Evolutionary conservation across 2,329 filamentous ascomycete genomes (phyloP), one percentile per base, ranked within the genome.

Genomic region (Saccharata proteae): DNA sequence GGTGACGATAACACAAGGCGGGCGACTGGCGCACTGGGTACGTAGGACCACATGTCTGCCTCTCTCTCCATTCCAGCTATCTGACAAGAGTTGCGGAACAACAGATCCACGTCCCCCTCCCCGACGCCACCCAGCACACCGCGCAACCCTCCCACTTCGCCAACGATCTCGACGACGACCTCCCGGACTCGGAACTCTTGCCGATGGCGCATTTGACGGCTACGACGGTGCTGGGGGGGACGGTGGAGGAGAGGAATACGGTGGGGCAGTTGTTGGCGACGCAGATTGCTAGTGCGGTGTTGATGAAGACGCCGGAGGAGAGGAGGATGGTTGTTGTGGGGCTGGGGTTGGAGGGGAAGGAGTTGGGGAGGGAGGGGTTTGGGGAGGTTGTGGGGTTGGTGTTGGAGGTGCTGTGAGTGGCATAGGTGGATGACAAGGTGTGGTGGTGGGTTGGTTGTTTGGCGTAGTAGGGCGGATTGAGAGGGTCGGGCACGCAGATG

Each of bases 11-110:
- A 82, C 81, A 0, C 90, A 96, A 59, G 72, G 78, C 38, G 88
- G 86, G 5, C 72, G 78, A 37, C 61, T 96, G 27, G 80, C 82
- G 13, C 90, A 96, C 66, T 98, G 90, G 90, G 85, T 94, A 64
- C 32, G 61, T 51, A n/a, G 5, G 12, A 25, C 23, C 23, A 10
- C 7, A 10, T 4, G 11, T 25, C 23, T 13, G 8, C 3, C 12
- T 10, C 14, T 7, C 6, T 15, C 13, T 15, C 20, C 30, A 14
- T 2, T 11, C 13, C 16, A 10, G 6, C 7, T 5, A 17, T 6
- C 11, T 15, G 4, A 21, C 16, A n/a, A n/a, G n/a, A n/a, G 2
- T 15, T 16, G 13, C 16, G 18, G 6, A 20, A 2, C 5, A n/a
- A n/a, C 24, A 85, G 79, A 69, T 85, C 13, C 80, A 90, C 61